Evolutionary conservation across 768 basidiomycete species (phyloP).

Genomic region (Coprinopsis strossmayeri): DNA sequence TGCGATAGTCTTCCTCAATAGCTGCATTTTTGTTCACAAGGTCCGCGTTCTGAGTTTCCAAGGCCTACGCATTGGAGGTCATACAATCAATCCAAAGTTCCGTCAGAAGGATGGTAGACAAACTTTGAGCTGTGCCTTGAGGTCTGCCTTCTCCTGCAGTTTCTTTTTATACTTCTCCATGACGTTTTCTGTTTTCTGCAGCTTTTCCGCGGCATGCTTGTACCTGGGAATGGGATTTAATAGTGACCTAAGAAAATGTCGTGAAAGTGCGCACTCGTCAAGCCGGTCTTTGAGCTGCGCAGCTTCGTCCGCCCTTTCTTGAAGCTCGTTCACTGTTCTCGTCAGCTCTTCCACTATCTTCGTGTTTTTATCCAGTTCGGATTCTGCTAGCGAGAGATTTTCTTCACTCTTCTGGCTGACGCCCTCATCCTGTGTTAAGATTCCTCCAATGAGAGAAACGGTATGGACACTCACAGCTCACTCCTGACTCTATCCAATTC

Average conservation of each 20-base stretch:
- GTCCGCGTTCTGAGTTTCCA: constrained; percentile 90
- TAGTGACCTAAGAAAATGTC: constrained; percentile 1
- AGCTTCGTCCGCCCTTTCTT: constrained; percentile 70
- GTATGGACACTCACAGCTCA: constrained; percentile 65
- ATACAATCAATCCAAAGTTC: not conserved
- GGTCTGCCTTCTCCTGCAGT: constrained; percentile 87
- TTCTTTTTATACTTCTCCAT: constrained; percentile 99
- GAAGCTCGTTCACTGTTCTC: constrained; percentile 76
- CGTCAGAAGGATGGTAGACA: constrained; percentile 13
- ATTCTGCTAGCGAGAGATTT: constrained; percentile 74
- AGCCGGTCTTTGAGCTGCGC: constrained; percentile 84
- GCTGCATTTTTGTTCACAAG: constrained; percentile 88
- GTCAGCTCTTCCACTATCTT: constrained; percentile 64
- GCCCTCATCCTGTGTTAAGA: constrained; percentile 19
- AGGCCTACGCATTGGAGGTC: constrained; percentile 38
- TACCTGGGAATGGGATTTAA: constrained; percentile 43
- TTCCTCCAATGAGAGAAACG: constrained; percentile 1
- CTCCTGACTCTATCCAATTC: constrained; percentile 78
- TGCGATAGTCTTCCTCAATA: constrained; percentile 89
- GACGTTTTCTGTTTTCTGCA: constrained; percentile 93
- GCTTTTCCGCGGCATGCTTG: constrained; percentile 84
- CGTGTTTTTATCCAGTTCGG: constrained; percentile 78
- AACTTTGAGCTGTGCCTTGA: constrained; percentile 82
- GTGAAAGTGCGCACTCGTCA: constrained; percentile 66
- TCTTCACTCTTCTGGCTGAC: constrained; percentile 91